Conservation (phyloP, 495 filamentous ascomycete genomes). For the Aspergillus coremiiformis region DNA sequence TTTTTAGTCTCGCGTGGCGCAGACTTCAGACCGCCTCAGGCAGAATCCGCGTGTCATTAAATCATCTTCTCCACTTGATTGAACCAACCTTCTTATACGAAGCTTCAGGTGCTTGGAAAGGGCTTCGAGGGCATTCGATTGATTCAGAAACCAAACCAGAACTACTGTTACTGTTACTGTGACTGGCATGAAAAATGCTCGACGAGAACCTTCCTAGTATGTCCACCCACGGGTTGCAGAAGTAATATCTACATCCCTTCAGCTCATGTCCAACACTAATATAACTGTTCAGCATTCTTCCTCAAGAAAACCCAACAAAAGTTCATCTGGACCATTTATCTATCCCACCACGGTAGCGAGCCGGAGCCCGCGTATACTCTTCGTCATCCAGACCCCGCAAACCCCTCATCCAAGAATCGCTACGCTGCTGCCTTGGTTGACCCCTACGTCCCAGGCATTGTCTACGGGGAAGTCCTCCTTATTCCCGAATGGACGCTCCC, state of each 20-base stretch:
- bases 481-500: constrained; percentile 79
- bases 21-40: constrained; percentile 3
- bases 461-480: constrained; percentile 83
- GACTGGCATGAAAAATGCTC: constrained; percentile 52
- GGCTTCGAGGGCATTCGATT: not conserved
- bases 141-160: not conserved
- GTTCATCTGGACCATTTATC: constrained; percentile 56
- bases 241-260: constrained; percentile 18
- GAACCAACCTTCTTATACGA: not conserved
- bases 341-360: constrained; percentile 73
- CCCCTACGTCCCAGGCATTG: constrained; percentile 66
- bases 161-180: not conserved
- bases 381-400: constrained; percentile 61
- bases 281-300: constrained; percentile 51
- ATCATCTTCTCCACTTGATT: not conserved
- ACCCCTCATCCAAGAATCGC: constrained; percentile 64
- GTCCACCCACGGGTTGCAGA: constrained; percentile 10
- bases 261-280: constrained; percentile 22
- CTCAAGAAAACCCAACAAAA: constrained; percentile 45
- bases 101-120: not conserved
- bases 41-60: not conserved
- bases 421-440: constrained; percentile 85
- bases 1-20: constrained; percentile 19
- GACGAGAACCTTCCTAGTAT: constrained; percentile 90
- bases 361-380: constrained; percentile 71